These are phyloP conservation scores for Trypanosoma caninum DNA, from an alignment of 208 protist species.

Conservation along the genomic window DNA sequence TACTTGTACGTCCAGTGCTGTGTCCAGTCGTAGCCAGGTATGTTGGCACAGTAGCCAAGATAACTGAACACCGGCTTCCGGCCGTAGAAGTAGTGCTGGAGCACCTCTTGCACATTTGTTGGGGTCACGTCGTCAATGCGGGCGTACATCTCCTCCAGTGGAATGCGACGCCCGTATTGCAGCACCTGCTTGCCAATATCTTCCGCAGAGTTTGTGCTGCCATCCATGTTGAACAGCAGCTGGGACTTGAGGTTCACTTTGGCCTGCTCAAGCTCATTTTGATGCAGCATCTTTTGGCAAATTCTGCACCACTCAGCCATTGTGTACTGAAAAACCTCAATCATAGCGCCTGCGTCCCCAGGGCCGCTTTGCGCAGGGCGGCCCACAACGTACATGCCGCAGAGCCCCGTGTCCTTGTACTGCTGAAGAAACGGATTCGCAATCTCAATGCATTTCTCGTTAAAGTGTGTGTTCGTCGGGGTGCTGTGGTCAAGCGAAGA, in stretches of 20 bases:
- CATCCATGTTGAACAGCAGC: conserved; percentile 90
- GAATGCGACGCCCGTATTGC: conserved; percentile 76
- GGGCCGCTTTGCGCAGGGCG: conserved; percentile 55
- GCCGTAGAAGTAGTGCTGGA: conserved; percentile 91
- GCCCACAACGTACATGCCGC: conserved; percentile 85
- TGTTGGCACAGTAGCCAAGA: conserved; percentile 74
- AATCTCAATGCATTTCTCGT: conserved; percentile 85
- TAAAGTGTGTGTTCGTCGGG: conserved; percentile 87
- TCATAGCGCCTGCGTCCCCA: conserved; percentile 63
- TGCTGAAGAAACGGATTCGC: conserved; percentile 85
- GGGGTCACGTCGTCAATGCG: conserved; percentile 88
- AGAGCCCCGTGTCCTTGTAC: conserved; percentile 87
- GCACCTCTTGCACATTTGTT: conserved; percentile 80
- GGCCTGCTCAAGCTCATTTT: conserved; percentile 79
- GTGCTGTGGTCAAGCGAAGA: conserved; percentile 86
- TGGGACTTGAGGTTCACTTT: conserved; percentile 90
- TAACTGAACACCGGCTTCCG: conserved; percentile 87
- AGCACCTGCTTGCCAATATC: conserved; percentile 88
- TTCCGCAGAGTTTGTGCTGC: conserved; percentile 78
- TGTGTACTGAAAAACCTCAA: conserved; percentile 87
- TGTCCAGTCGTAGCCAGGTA: conserved; percentile 86
- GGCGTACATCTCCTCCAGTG: conserved; percentile 89
- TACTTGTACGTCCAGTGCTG: conserved; percentile 91
- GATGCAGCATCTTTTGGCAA: conserved; percentile 80
- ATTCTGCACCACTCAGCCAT: conserved; percentile 87